Conservation (phyloP, 106 monocot species). For the Platanthera guangdongensis region DNA sequence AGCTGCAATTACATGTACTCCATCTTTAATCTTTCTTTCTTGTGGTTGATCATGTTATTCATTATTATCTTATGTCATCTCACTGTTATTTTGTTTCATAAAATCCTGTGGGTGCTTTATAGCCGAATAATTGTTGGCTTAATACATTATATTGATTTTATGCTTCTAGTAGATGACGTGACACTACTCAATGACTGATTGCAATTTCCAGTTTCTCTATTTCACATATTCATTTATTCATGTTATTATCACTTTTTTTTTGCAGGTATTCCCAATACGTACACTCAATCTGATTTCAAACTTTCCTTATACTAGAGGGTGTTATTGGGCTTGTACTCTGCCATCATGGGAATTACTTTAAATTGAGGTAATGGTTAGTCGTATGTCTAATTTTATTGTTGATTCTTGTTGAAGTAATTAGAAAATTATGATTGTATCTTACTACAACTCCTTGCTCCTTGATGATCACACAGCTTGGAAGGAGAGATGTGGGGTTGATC, state of each 20-base stretch:
- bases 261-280: constrained; percentile 77
- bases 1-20: too few relatives aligned
- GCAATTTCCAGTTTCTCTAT: background rate
- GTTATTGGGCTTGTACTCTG: constrained; percentile 73
- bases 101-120: too few relatives aligned
- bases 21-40: too few relatives aligned
- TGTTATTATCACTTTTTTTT: background rate
- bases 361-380: constrained; percentile 37
- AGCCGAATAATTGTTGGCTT: too few relatives aligned
- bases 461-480: constrained; percentile 46
- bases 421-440: background rate
- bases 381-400: background rate
- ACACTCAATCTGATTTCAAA: constrained; percentile 96
- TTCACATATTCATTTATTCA: background rate
- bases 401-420: background rate
- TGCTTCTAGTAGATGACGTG: too few relatives aligned
- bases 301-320: constrained; percentile 59
- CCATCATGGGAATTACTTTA: constrained; percentile 60
- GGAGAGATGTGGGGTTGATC: constrained; percentile 90
- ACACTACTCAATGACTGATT: too few relatives aligned
- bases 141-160: too few relatives aligned
- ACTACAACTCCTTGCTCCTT: background rate
- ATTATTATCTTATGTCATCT: too few relatives aligned
- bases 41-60: too few relatives aligned
- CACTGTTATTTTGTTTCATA: too few relatives aligned